Evolutionary conservation across 148 eudicot genomes (phyloP).

Genomic region (Rhododendron ovatum): DNA sequence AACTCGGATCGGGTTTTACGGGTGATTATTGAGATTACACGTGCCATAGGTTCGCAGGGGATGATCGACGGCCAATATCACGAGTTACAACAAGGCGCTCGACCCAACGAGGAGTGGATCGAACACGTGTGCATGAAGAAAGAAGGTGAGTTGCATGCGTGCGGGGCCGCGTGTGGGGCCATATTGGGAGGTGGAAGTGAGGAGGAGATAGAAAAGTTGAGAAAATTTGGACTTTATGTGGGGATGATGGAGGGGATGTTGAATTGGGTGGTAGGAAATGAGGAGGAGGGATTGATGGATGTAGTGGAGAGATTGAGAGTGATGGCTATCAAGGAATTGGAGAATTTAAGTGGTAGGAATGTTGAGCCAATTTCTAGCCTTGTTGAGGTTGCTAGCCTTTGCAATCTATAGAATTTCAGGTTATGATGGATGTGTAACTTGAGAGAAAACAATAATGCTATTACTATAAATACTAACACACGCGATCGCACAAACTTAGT

Average conservation of each 20-base stretch:
- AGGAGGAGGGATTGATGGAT: conserved; percentile 1
- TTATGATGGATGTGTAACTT: background rate
- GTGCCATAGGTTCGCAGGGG: conserved; percentile 35
- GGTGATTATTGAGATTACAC: conserved; percentile 31
- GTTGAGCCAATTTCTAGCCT: conserved; percentile 25
- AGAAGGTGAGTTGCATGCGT: conserved; percentile 5
- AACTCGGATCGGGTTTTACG: conserved; percentile 25
- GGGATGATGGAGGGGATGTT: conserved; percentile 33
- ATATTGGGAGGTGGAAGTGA: conserved; percentile 5
- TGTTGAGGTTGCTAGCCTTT: conserved; percentile 9
- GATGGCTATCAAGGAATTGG: conserved; percentile 35
- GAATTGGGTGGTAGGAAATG: conserved; percentile 10
- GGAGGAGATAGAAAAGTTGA: conserved; percentile 2
- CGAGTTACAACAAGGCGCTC: background rate
- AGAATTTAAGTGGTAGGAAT: conserved; percentile 20
- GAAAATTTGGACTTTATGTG: conserved; percentile 30
- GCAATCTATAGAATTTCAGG: background rate
- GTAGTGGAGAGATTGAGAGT: conserved; percentile 12
- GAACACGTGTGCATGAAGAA: background rate
- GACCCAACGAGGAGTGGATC: background rate
- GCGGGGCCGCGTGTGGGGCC: conserved; percentile 1
- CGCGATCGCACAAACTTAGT: too few species aligned
- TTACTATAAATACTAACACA: too few species aligned
- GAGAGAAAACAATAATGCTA: background rate
- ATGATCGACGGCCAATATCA: conserved; percentile 23